Base-by-base conservation (phyloP, 2,329 filamentous ascomycete genomes). In the Cadophora sp. region DNA sequence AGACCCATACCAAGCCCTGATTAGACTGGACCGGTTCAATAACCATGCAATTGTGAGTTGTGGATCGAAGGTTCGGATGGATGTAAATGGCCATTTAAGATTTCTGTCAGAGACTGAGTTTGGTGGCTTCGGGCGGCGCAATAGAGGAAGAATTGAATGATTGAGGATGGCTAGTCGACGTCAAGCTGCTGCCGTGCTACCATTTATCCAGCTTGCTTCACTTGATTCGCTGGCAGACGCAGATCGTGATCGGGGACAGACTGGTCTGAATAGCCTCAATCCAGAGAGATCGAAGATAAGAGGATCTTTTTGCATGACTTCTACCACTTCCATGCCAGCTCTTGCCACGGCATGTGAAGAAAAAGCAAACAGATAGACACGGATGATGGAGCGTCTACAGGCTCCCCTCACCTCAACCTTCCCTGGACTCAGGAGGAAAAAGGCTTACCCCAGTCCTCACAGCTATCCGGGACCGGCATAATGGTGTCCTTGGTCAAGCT, bases 361-460 rank as follows among this genome's bases (percentile, higher is more conserved):
- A 29, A 22, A 50, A 50, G 37, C 26, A 62, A 46, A 62, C 40
- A 48, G 29, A 62, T 31, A 22, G 40, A 31, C 59, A 62, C 19
- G 56, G 56, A 43, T 59, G 34, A 59, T 59, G 31, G 22, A 59
- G 16, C 56, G 22, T 59, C 22, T 26, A 40, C 16, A 29, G 40
- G 24, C 37, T 48, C 24, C 43, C 9, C 59, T 46, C 40, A 40
- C 12, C 26, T 48, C 59, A 46, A 31, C 43, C 16, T 50, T 50
- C 43, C 19, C 59, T 27, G 14, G 9, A n/a, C 4, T 43, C 40
- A 22, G 26, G 14, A 27, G 14, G 40, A n/a, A n/a, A n/a, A 22
- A 22, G 37, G 14, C 37, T 43, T 12, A 43, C 7, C 26, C 40
- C 19, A 19, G 24, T 50, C 27, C 26, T 22, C 6, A 14, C 29